phyloP scores from a whole-genome alignment of 495 filamentous ascomycete genomes.

The Penicillium pulvis region DNA sequence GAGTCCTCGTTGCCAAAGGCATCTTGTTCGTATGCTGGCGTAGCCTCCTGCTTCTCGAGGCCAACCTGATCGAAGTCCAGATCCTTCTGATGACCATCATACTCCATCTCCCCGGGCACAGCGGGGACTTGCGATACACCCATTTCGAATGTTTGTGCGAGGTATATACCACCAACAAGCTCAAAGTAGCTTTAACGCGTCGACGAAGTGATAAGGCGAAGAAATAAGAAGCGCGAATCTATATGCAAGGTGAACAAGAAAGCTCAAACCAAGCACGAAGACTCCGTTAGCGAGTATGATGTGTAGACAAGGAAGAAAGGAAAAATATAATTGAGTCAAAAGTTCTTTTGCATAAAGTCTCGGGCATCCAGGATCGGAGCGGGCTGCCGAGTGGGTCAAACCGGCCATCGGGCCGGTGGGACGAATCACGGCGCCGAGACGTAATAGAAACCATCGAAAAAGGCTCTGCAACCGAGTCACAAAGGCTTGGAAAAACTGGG shows the following conservation, averaged over 20 bases:
- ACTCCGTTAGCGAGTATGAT: background rate
- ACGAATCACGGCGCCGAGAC: constrained; percentile 22
- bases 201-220: background rate
- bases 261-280: background rate
- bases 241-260: background rate
- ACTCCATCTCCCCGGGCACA: background rate
- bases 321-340: constrained; percentile 14
- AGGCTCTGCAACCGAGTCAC: constrained; percentile 9
- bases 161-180: background rate
- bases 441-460: constrained; percentile 20
- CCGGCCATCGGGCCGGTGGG: constrained; percentile 16
- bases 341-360: constrained; percentile 10
- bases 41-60: constrained; percentile 8
- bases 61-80: background rate
- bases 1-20: constrained; percentile 33
- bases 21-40: constrained; percentile 19
- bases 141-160: background rate
- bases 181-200: background rate
- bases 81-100: background rate
- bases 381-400: constrained; percentile 16
- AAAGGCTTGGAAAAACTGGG: constrained; percentile 17
- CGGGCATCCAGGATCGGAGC: constrained; percentile 6
- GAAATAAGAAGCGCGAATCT: background rate
- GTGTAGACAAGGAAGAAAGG: background rate
- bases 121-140: background rate